A percentile compares a stretch with the other conserved stretches of the same genome.
phyloP scores from a whole-genome alignment of 306 rosid species.

The Trifolium pratense region DNA sequence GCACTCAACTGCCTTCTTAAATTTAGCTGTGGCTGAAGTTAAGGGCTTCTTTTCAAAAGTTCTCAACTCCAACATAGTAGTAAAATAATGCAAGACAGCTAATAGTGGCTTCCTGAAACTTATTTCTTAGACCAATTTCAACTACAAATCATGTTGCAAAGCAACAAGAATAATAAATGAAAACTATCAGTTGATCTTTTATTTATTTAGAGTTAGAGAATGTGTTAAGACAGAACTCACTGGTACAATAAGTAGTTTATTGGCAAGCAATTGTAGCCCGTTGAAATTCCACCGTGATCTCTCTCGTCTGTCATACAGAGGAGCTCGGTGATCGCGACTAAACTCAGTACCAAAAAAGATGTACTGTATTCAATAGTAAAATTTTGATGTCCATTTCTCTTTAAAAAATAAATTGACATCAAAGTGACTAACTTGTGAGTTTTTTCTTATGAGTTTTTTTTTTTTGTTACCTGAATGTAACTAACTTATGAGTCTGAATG shows the following conservation, averaged over 20 bases:
- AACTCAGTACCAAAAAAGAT: not conserved
- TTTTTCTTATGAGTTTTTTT: too few species aligned
- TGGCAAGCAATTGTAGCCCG: slow-evolving; percentile 16
- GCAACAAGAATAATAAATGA: not conserved
- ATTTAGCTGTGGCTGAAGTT: not conserved
- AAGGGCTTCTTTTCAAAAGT: not conserved
- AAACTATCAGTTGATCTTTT: not conserved
- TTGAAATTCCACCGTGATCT: slow-evolving; percentile 11
- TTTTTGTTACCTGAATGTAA: too few species aligned
- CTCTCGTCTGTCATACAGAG: slow-evolving; percentile 22
- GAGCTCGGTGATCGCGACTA: slow-evolving; percentile 6
- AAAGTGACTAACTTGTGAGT: too few species aligned
- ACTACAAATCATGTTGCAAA: slow-evolving; percentile 5
- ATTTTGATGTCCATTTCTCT: too few species aligned
- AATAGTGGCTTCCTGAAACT: not conserved
- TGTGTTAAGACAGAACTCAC: not conserved
- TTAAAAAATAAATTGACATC: too few species aligned
- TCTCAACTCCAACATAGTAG: not conserved
- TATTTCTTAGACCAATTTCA: not conserved
- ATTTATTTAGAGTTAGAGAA: slow-evolving; percentile 10
- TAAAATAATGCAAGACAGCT: not conserved
- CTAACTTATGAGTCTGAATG: too few species aligned
- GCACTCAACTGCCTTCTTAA: not conserved
- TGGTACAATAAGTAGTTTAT: not conserved
- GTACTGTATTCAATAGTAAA: too few species aligned